Base-by-base conservation (phyloP, 2,329 filamentous ascomycete species). In the Microdochium trichocladiopsis region DNA sequence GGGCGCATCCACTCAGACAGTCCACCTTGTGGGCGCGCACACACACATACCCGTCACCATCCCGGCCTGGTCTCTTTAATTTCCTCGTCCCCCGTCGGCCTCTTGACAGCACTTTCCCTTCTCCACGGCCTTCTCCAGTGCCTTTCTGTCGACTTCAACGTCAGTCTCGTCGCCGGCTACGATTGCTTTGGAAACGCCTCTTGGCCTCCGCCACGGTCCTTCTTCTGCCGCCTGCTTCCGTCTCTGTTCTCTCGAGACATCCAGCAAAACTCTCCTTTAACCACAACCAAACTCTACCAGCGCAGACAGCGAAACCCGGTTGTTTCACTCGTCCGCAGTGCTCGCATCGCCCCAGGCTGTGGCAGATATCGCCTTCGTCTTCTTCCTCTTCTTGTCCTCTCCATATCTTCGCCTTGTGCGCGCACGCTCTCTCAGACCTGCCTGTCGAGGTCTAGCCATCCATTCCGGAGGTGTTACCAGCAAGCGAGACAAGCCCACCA, bases 301-400 rank as follows among this genome's bases (percentile, higher is more conserved):
- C 28, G 14, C 28, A 31, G 28, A 8, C 28, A 8, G 52, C 58
- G 61, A 59, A 66, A 65, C 64, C 65, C 63, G 65, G 65, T 61
- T 56, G 65, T 67, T 66, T 66, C 63, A 63, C 55, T 56, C 54
- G 14, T 31, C n/a, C n/a, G n/a, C n/a, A n/a, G 11, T 47, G 31
- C 28, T 24, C 25, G 31, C 51, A 28, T 49, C 43, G 18, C 43
- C 23, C 43, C 43, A 5, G 18, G 43, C 12, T 21, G 21, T 47
- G 43, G 21, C 43, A 23, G 43, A 47, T 25, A 25, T 47, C 43
- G 11, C 18, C 43, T 47, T 16, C 3, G 5, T 18, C 18, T 3
- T 47, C 43, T 18, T 21, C 14, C 10, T 28, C 22, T 22, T 18
- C 18, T 48, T 22, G 23, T 25, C 8, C 6, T 8, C 47, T 4